A percentile compares a stretch with the other conserved stretches of the same genome.
These are phyloP conservation scores for Naganishia sp. DNA, from an alignment of 1,284 basidiomycete genomes.

Conservation along the genomic window DNA sequence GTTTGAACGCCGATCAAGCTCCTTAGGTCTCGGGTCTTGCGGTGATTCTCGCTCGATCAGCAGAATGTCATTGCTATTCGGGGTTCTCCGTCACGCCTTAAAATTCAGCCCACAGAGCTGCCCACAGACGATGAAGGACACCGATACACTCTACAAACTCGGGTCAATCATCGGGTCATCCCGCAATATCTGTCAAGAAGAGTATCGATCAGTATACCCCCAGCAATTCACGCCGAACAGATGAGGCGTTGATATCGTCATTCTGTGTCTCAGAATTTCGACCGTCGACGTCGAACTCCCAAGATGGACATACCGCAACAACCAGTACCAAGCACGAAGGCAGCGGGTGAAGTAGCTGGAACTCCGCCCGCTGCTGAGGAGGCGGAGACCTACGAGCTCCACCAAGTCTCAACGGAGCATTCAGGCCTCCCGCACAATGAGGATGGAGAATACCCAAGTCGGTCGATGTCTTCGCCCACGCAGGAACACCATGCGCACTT, in stretches of 20 bases:
- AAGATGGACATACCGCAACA: conserved; percentile 22
- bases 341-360: conserved; percentile 6
- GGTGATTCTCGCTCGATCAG: conserved; percentile 6
- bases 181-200: no score
- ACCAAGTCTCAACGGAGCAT: not conserved
- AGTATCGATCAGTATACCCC: no score
- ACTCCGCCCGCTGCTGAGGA: conserved; percentile 12
- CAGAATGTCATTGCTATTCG: not conserved
- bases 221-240: no score
- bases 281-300: no score
- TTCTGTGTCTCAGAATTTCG: no score
- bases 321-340: not conserved
- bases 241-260: no score
- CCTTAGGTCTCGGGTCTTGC: conserved; percentile 3
- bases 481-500: conserved; percentile 37
- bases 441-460: not conserved
- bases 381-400: conserved; percentile 7
- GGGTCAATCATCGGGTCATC: no score
- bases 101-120: conserved; percentile 15
- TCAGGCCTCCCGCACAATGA: not conserved
- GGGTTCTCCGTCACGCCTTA: conserved; percentile 1
- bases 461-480: not conserved
- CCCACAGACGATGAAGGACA: no score
- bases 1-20: conserved; percentile 14
- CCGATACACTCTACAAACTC: no score